These are phyloP conservation scores for Colletotrichum eremochloae DNA, from an alignment of 2,329 filamentous ascomycete species.

Conservation along the genomic window DNA sequence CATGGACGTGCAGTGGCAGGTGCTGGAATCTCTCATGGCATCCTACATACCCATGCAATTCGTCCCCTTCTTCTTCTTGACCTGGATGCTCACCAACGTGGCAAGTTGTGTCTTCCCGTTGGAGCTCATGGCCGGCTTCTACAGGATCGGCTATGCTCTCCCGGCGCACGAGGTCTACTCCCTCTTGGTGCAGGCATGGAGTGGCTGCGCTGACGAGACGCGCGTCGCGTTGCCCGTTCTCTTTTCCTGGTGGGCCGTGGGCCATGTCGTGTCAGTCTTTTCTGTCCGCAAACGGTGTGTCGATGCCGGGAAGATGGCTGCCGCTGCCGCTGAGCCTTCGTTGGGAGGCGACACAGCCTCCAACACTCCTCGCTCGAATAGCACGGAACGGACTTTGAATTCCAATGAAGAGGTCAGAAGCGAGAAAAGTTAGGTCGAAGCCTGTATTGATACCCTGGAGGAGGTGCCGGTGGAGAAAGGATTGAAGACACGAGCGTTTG, in stretches of 20 bases:
- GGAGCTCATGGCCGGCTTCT: conserved; percentile 55
- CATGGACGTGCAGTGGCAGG: conserved; percentile 58
- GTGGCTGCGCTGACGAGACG: conserved; percentile 55
- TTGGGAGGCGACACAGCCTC: neutral
- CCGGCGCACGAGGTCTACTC: conserved; percentile 53
- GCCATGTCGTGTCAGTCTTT: conserved; percentile 45
- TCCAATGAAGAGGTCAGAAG: conserved; percentile 17
- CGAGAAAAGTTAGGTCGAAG: conserved; percentile 15
- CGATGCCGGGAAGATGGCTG: conserved; percentile 22
- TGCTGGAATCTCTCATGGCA: conserved; percentile 53
- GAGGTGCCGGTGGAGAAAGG: neutral
- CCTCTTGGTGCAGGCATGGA: conserved; percentile 57
- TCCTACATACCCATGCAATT: conserved; percentile 50
- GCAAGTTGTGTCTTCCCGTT: conserved; percentile 54
- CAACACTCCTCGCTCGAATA: conserved; percentile 1
- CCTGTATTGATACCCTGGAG: too few species aligned
- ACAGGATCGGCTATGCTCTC: conserved; percentile 54
- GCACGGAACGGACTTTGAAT: conserved; percentile 25
- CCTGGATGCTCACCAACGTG: conserved; percentile 58
- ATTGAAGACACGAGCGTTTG: neutral
- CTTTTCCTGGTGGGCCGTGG: conserved; percentile 55
- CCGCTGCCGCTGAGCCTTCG: neutral
- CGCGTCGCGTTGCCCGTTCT: conserved; percentile 57
- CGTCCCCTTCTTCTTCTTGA: conserved; percentile 58
- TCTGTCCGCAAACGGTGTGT: conserved; percentile 45